Conservation (phyloP, 139 green algal species). For the Penium margaritaceum region DNA sequence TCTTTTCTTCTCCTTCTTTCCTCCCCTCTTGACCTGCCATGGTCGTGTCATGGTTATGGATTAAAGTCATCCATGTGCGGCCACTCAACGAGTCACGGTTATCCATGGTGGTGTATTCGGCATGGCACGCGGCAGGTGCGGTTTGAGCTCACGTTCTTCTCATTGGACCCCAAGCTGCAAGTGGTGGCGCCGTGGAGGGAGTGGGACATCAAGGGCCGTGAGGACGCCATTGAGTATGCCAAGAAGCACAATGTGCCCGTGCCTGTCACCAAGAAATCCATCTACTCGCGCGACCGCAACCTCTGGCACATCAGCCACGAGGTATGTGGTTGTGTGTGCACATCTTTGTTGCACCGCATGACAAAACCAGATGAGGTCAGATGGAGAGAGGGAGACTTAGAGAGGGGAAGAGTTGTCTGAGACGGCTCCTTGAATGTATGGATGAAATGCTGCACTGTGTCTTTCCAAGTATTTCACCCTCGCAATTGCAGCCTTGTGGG, state of each 20-base stretch:
- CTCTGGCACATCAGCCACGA: constrained; percentile 49
- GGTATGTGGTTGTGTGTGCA: background rate
- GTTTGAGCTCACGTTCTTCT: constrained; percentile 81
- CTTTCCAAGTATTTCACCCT: background rate
- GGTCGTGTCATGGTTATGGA: no score
- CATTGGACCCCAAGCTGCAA: constrained; percentile 96
- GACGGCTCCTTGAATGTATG: no score
- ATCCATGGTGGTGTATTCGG: no score
- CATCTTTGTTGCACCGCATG: background rate
- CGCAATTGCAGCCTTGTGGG: background rate
- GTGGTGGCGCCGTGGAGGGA: constrained; percentile 97
- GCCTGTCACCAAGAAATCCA: constrained; percentile 49
- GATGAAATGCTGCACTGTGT: no score
- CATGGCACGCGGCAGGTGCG: constrained; percentile 87
- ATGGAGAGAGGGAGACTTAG: no score
- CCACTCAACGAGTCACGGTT: no score
- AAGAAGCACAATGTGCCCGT: constrained; percentile 46
- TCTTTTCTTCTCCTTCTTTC: no score
- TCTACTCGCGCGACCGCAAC: constrained; percentile 48
- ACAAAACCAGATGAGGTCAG: no score
- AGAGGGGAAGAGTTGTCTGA: no score
- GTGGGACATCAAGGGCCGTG: constrained; percentile 65
- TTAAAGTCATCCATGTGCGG: no score
- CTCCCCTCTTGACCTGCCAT: no score
- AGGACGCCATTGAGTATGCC: constrained; percentile 48